These are phyloP conservation scores for Aspergillus jensenii DNA, from an alignment of 2,329 filamentous ascomycete species.

Conservation along the genomic window DNA sequence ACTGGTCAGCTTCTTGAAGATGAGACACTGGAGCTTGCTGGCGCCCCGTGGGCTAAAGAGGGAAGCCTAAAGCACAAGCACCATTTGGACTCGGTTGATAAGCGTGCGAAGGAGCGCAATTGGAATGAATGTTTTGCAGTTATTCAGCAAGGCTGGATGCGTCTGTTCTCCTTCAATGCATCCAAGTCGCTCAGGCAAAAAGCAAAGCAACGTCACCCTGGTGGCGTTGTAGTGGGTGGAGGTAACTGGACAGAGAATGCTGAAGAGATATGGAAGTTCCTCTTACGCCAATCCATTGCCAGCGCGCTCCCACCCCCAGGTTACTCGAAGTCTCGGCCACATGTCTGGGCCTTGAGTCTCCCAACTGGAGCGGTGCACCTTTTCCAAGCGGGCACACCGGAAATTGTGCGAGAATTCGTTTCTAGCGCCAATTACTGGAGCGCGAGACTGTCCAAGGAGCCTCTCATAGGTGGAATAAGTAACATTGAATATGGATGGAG, in stretches of 20 bases:
- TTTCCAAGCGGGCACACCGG: slow-evolving; percentile 95
- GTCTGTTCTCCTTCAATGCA: slow-evolving; percentile 88
- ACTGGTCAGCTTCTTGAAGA: slow-evolving; percentile 76
- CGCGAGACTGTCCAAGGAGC: slow-evolving; percentile 88
- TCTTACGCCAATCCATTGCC: slow-evolving; percentile 86
- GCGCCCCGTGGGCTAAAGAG: slow-evolving; percentile 98
- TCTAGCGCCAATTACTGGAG: slow-evolving; percentile 97
- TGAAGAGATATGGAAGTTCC: slow-evolving; percentile 82
- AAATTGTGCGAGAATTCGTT: slow-evolving; percentile 94
- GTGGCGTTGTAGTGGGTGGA: slow-evolving; percentile 76
- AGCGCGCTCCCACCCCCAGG: slow-evolving; percentile 86
- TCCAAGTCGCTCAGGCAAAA: slow-evolving; percentile 71
- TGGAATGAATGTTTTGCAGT: slow-evolving; percentile 97
- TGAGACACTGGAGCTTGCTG: slow-evolving; percentile 84
- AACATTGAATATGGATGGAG: slow-evolving; percentile 99
- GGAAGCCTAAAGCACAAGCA: slow-evolving; percentile 95
- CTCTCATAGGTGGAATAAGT: slow-evolving; percentile 85
- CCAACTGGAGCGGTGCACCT: slow-evolving; percentile 92
- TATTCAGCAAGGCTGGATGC: slow-evolving; percentile 90
- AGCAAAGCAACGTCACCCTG: slow-evolving; percentile 53
- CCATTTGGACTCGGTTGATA: slow-evolving; percentile 85
- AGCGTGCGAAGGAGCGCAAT: slow-evolving; percentile 88
- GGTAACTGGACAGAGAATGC: slow-evolving; percentile 99
- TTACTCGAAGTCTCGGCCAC: slow-evolving; percentile 83
- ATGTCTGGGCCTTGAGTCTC: slow-evolving; percentile 91